phyloP scores from a whole-genome alignment of 2,329 filamentous ascomycete genomes.

The Phialocephala sp. region DNA sequence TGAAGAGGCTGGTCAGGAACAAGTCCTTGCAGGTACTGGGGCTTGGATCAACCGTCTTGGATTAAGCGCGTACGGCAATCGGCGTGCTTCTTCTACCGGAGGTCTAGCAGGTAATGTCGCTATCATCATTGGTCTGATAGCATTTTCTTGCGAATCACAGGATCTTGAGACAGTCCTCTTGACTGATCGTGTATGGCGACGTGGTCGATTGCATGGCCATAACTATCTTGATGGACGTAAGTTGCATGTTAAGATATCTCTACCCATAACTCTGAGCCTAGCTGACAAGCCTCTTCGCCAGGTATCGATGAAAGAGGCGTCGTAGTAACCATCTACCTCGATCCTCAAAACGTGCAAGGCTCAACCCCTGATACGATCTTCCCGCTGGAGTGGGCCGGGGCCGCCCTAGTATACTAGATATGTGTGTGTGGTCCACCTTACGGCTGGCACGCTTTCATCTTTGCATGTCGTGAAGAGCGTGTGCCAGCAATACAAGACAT shows the following conservation, averaged over 20 bases:
- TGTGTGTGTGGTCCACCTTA: too few relatives aligned
- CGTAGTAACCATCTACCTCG: constrained; percentile 36
- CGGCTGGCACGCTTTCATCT: background rate
- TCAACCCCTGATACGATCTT: constrained; percentile 30
- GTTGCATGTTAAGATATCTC: constrained; percentile 7
- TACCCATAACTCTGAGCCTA: too few relatives aligned
- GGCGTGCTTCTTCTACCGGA: background rate
- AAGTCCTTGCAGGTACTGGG: constrained; percentile 22
- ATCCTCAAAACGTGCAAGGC: constrained; percentile 35
- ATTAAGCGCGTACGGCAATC: constrained; percentile 20
- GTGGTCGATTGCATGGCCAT: constrained; percentile 29
- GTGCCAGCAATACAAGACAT: too few relatives aligned
- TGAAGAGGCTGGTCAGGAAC: constrained; percentile 13
- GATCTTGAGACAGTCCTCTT: constrained; percentile 26
- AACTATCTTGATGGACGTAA: constrained; percentile 28
- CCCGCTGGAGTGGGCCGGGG: constrained; percentile 28
- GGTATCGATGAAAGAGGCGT: constrained; percentile 31
- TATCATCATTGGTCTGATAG: constrained; percentile 35
- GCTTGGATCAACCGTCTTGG: constrained; percentile 31
- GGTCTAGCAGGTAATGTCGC: constrained; percentile 35
- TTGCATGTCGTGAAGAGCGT: too few relatives aligned
- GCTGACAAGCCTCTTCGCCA: constrained; percentile 18
- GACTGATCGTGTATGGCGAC: constrained; percentile 27
- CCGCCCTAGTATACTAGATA: background rate
- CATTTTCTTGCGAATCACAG: constrained; percentile 32